A percentile compares a stretch with the other conserved stretches of the same genome.
Evolutionary conservation across 1,139 yeast genomes (phyloP).

Genomic region (Yamadazyma blattariae): DNA sequence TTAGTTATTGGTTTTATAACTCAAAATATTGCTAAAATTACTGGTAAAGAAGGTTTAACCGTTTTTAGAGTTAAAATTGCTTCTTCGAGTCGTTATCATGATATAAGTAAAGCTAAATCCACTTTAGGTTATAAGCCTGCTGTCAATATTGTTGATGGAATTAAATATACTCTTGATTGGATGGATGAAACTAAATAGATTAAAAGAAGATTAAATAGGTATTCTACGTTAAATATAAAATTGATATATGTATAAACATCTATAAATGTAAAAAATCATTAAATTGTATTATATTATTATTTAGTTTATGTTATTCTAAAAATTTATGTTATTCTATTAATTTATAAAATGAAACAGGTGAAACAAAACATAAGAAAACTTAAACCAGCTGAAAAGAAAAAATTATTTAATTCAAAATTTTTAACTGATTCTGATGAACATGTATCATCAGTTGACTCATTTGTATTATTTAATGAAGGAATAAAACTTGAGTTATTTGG

Average conservation of each 20-base stretch:
- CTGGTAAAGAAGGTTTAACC: slow-evolving; percentile 88
- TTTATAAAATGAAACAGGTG: not conserved
- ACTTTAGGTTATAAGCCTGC: slow-evolving; percentile 78
- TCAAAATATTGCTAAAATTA: slow-evolving; percentile 63
- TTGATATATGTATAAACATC: too few relatives aligned
- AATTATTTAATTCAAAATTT: too few relatives aligned
- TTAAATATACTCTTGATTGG: slow-evolving; percentile 78
- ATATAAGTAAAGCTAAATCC: slow-evolving; percentile 80
- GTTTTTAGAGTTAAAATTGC: slow-evolving; percentile 92
- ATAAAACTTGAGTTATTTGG: too few relatives aligned
- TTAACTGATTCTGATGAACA: too few relatives aligned
- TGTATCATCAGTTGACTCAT: too few relatives aligned
- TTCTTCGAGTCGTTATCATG: slow-evolving; percentile 94
- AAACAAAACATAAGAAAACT: not conserved
- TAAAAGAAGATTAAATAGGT: not conserved
- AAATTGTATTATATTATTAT: too few relatives aligned
- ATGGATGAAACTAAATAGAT: slow-evolving; percentile 62
- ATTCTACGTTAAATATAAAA: not conserved
- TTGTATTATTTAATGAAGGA: too few relatives aligned
- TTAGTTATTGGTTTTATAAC: slow-evolving; percentile 77
- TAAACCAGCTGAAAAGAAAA: not conserved
- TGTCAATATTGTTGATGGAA: slow-evolving; percentile 81
- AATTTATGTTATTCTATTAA: too few relatives aligned
- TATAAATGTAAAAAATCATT: too few relatives aligned
- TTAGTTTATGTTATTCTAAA: not conserved